Evolutionary conservation across 768 basidiomycete species (phyloP), one percentile per base, ranked within the genome.

Genomic region (Pleurotus sapidus): DNA sequence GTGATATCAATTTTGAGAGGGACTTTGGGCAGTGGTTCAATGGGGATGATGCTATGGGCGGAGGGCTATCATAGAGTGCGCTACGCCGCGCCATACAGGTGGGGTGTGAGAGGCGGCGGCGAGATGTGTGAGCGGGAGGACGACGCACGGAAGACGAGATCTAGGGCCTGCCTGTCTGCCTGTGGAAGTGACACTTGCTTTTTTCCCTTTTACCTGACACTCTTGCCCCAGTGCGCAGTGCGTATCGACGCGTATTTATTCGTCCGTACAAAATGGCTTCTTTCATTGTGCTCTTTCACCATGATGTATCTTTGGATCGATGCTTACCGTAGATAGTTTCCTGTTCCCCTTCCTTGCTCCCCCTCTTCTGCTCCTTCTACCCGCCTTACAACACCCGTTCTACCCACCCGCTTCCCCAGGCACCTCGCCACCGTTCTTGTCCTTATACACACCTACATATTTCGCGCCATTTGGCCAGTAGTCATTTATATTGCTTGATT

Each of bases 21-120:
- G 88, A 88, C 63, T 89, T 89, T 69, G 84, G 85, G 56, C 84
- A 87, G 64, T 89, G 87, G 87, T 88, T 90, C 62, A 86, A 84
- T 65, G 80, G 78, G 5, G 81, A 85, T 55, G 80, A 81, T 46
- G 68, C 70, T 38, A 24, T 57, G 49, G 62, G 66, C 30, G 30
- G 30, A 34, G 30, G 30, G 4, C 30, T 34, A 34, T 34, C 30
- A 34, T 34, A 34, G 30, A 34, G 30, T 34, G 30, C 30, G 3
- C 4, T 11, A 11, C 30, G 30, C 30, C 9, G 3, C 9, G 11
- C 30, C 30, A 34, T 34, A 11, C 30, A 11, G 30, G 30, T 34
- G 30, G 30, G 30, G 11, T 34, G 9, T 7, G 30, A 11, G 30
- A 34, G 30, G 30, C 8, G 30, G 30, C 30, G 30, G 11, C 9